Percentiles rank a stretch among this genome's conserved stretches.
phyloP scores from a whole-genome alignment of 176 grass and related monocot species.

The Avena eriantha region DNA sequence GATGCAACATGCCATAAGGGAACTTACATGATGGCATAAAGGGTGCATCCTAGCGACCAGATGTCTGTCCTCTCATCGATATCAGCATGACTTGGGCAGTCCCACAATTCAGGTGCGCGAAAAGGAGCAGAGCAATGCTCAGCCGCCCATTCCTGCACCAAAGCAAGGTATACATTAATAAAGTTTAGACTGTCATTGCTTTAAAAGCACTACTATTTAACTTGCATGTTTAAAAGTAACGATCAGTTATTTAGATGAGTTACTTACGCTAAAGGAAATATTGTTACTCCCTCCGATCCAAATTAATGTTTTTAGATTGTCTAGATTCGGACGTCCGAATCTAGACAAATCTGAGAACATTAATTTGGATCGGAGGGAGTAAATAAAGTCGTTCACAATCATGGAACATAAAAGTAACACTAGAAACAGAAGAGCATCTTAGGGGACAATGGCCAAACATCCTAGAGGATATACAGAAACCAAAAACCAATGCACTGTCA shows the following conservation, averaged over 20 bases:
- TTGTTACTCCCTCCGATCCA: neutral
- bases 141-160: conserved; percentile 65
- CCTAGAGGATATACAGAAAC: conserved; percentile 7
- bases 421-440: neutral
- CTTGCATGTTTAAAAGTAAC: conserved; percentile 14
- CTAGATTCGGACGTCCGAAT: too few species aligned
- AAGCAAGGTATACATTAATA: conserved; percentile 18
- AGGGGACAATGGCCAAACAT: neutral
- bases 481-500: conserved; percentile 1
- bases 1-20: conserved; percentile 12
- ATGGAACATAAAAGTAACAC: neutral
- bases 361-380: too few species aligned
- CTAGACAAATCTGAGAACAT: too few species aligned
- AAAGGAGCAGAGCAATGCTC: conserved; percentile 97
- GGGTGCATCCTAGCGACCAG: conserved; percentile 93
- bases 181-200: neutral
- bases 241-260: neutral
- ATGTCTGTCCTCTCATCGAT: conserved; percentile 95
- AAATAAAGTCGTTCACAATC: neutral
- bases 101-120: conserved; percentile 95
- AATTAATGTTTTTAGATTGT: too few species aligned
- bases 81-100: conserved; percentile 85
- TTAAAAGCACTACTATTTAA: neutral
- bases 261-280: neutral
- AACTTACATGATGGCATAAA: conserved; percentile 94